Evolutionary conservation across 2,329 filamentous ascomycete genomes (phyloP).

Genomic region (Lasiodiplodia citricola): DNA sequence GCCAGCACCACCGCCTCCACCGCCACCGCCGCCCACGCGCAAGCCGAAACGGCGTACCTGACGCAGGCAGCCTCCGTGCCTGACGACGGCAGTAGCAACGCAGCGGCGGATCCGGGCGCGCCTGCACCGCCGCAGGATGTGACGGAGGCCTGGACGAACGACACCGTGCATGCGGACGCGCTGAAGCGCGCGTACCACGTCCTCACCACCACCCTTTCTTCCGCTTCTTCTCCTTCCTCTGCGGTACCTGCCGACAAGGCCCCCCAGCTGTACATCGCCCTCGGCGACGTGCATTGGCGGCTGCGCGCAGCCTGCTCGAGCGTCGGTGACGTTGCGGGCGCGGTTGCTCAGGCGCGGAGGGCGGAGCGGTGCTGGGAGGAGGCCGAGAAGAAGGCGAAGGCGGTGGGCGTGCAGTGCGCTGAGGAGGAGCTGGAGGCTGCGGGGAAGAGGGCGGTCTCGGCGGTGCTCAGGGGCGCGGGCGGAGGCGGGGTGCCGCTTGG

Average conservation of each 20-base stretch:
- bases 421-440: slow-evolving; percentile 15
- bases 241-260: background rate
- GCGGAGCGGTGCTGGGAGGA: slow-evolving; percentile 12
- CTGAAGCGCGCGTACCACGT: slow-evolving; percentile 28
- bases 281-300: slow-evolving; percentile 24
- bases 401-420: slow-evolving; percentile 11
- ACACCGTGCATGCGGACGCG: slow-evolving; percentile 30
- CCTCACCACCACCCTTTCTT: background rate
- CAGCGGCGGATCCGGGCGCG: background rate
- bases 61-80: slow-evolving; percentile 63
- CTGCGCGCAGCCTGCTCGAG: background rate
- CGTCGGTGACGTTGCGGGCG: background rate
- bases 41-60: slow-evolving; percentile 55
- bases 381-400: slow-evolving; percentile 2
- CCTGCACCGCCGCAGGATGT: slow-evolving; percentile 30
- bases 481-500: background rate
- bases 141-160: slow-evolving; percentile 28
- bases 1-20: slow-evolving; percentile 54
- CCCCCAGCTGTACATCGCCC: slow-evolving; percentile 12
- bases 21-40: slow-evolving; percentile 50
- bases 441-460: slow-evolving; percentile 6
- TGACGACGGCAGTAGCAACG: slow-evolving; percentile 50
- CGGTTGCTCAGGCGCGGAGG: slow-evolving; percentile 10
- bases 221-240: background rate
- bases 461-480: background rate